Percentiles rank a stretch among this genome's conserved stretches.
Evolutionary conservation across 1,284 basidiomycete genomes (phyloP).

Genomic region (Bjerkandera adusta): DNA sequence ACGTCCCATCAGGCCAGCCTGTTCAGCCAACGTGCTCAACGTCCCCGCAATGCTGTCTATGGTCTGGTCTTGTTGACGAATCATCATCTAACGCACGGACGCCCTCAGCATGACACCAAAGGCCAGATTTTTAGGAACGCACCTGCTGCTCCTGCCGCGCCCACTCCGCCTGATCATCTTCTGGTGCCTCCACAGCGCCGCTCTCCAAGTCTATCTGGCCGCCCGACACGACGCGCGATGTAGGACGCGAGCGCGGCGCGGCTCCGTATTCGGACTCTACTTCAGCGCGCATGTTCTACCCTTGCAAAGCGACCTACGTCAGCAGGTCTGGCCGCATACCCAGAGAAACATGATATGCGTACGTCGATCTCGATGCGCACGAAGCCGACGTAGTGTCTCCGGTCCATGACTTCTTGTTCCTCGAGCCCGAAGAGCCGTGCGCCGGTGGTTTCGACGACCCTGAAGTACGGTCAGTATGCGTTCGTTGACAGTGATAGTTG

Average conservation of each 20-base stretch:
- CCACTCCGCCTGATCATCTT: constrained; percentile 75
- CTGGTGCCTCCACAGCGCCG: constrained; percentile 29
- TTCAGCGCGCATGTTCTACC: constrained; percentile 69
- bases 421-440: constrained; percentile 83
- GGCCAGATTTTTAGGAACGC: constrained; percentile 14
- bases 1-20: constrained; percentile 88
- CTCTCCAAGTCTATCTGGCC: background rate
- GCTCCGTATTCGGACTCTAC: constrained; percentile 31
- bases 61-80: constrained; percentile 83
- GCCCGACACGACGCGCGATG: constrained; percentile 15
- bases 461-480: constrained; percentile 27
- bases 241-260: constrained; percentile 25
- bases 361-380: constrained; percentile 79
- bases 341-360: constrained; percentile 32
- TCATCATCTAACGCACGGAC: constrained; percentile 59
- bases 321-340: constrained; percentile 18
- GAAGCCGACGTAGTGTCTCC: constrained; percentile 72
- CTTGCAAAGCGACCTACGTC: constrained; percentile 35
- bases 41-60: constrained; percentile 86
- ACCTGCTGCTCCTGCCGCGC: constrained; percentile 83
- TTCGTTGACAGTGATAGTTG: background rate
- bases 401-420: constrained; percentile 66
- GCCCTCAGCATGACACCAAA: background rate
- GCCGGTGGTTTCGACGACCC: constrained; percentile 78
- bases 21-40: constrained; percentile 75